A percentile compares a stretch with the other conserved stretches of the same genome.
Conservation (phyloP, 768 basidiomycete genomes). For the Trametes meyenii region DNA sequence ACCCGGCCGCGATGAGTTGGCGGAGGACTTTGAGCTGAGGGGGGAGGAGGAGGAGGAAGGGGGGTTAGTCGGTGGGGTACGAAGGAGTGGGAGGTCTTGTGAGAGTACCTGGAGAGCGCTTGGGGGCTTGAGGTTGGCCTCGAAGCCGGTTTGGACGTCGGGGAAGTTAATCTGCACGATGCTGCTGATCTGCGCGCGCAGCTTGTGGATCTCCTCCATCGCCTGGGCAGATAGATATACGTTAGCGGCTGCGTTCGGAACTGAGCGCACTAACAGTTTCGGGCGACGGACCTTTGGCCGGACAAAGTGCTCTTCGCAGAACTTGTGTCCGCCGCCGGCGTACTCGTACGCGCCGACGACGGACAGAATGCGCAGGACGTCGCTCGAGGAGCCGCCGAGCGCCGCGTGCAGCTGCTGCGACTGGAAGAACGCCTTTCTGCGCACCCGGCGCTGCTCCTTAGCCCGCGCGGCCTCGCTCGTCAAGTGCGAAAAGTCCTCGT, state of each 20-base stretch:
- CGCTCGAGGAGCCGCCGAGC: conserved; percentile 80
- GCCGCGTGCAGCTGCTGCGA: conserved; percentile 77
- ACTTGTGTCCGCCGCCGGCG: conserved; percentile 75
- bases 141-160: conserved; percentile 58
- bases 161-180: conserved; percentile 85
- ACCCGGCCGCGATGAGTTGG: conserved; percentile 85
- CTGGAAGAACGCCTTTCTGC: conserved; percentile 80
- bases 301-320: conserved; percentile 90
- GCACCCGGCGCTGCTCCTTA: conserved; percentile 60
- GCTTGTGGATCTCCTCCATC: conserved; percentile 98
- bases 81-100: conserved; percentile 6
- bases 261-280: neutral
- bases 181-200: conserved; percentile 83
- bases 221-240: conserved; percentile 54
- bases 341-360: conserved; percentile 98
- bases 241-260: conserved; percentile 7
- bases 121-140: conserved; percentile 73
- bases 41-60: neutral
- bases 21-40: conserved; percentile 83
- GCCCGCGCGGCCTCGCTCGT: conserved; percentile 48
- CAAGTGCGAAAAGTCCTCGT: conserved; percentile 43
- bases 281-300: conserved; percentile 68
- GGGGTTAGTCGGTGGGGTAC: neutral
- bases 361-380: conserved; percentile 84
- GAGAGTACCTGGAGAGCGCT: conserved; percentile 66